Conservation (phyloP, 768 basidiomycete genomes). For the Leccinum ochraceum region DNA sequence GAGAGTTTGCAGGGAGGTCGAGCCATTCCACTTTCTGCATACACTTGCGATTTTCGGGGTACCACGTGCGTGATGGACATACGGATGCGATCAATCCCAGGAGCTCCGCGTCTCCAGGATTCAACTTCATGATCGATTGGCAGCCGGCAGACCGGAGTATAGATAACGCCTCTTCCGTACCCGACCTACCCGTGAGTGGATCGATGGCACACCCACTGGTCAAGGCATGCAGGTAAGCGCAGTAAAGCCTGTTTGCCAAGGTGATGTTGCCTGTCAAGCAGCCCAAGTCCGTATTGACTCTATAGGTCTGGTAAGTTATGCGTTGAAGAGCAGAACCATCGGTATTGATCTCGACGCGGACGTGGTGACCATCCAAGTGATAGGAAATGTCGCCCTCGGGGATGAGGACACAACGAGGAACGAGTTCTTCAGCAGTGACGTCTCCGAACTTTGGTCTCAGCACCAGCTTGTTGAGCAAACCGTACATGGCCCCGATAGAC, state of each 20-base stretch:
- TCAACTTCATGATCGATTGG: conserved; percentile 42
- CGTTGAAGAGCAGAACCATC: neutral
- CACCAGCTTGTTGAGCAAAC: conserved; percentile 41
- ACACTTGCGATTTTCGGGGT: conserved; percentile 36
- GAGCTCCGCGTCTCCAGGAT: conserved; percentile 29
- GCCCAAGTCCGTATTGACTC: conserved; percentile 32
- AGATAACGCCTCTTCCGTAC: conserved; percentile 45
- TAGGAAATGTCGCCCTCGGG: conserved; percentile 36
- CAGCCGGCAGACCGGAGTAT: conserved; percentile 39
- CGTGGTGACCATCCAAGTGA: conserved; percentile 13
- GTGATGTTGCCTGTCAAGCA: conserved; percentile 29
- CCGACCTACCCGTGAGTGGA: conserved; percentile 44
- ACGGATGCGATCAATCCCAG: conserved; percentile 37
- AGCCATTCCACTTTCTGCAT: conserved; percentile 45
- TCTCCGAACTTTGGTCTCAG: conserved; percentile 32
- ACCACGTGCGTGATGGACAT: conserved; percentile 38
- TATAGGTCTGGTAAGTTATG: conserved; percentile 31
- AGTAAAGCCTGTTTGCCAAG: conserved; percentile 36
- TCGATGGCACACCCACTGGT: conserved; percentile 45
- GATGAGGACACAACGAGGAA: conserved; percentile 36
- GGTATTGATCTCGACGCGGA: conserved; percentile 17
- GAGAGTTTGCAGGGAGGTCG: conserved; percentile 23
- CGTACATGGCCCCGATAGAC: conserved; percentile 45
- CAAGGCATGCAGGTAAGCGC: conserved; percentile 46
- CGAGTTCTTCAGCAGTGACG: neutral